phyloP scores from a whole-genome alignment of 225 moss, liverwort and hornwort genomes.

The Thuidium tamariscinum region DNA sequence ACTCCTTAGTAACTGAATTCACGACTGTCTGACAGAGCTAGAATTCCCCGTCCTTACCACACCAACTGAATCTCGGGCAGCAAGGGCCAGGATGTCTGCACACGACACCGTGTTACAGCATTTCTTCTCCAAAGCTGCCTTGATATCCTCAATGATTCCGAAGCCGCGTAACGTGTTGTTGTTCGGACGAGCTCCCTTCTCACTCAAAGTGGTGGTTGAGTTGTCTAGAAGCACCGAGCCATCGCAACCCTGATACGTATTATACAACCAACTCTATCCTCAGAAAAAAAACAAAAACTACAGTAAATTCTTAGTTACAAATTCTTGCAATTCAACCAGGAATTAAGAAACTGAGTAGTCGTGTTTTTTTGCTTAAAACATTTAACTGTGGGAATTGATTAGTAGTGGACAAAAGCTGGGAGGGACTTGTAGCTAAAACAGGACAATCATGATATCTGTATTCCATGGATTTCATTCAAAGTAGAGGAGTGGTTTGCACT shows the following conservation, averaged over 20 bases:
- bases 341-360: background rate
- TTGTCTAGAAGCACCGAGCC: constrained; percentile 46
- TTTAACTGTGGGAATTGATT: background rate
- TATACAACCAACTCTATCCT: background rate
- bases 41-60: background rate
- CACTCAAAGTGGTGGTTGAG: constrained; percentile 20
- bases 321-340: background rate
- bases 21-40: background rate
- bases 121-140: constrained; percentile 16
- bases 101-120: constrained; percentile 37
- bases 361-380: background rate
- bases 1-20: background rate
- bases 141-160: constrained; percentile 18
- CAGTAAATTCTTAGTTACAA: background rate
- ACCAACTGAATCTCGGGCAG: constrained; percentile 37
- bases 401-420: no score
- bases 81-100: constrained; percentile 43
- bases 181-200: constrained; percentile 40
- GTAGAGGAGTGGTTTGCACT: background rate
- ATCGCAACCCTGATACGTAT: constrained; percentile 32
- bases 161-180: constrained; percentile 35
- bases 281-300: no score
- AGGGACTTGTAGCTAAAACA: background rate
- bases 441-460: background rate
- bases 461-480: background rate